A percentile compares a stretch with the other conserved stretches of the same genome.
These are phyloP conservation scores for Tephrocybe rancida DNA, from an alignment of 768 basidiomycete genomes.

Conservation along the genomic window DNA sequence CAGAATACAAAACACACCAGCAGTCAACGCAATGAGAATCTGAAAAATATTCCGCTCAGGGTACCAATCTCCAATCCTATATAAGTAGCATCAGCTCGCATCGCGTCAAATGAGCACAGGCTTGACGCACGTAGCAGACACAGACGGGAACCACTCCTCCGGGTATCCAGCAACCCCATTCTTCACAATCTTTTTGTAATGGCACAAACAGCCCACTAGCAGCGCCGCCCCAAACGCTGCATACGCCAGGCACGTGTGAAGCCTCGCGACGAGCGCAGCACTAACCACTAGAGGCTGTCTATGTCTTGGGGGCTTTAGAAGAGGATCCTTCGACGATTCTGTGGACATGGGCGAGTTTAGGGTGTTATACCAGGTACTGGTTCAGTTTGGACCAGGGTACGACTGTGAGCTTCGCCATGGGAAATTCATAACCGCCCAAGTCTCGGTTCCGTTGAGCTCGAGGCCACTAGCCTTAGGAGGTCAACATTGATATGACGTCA, in stretches of 20 bases:
- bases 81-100: neutral
- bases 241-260: conserved; percentile 68
- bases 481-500: conserved; percentile 6
- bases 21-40: conserved; percentile 83
- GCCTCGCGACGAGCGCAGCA: conserved; percentile 59
- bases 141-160: conserved; percentile 90
- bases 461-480: neutral
- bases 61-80: conserved; percentile 89
- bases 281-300: conserved; percentile 29
- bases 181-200: conserved; percentile 85
- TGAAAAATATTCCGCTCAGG: conserved; percentile 87
- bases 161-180: conserved; percentile 84
- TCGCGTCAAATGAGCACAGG: neutral
- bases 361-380: neutral
- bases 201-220: conserved; percentile 62
- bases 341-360: conserved; percentile 3
- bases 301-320: neutral
- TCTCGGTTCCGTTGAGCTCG: no score
- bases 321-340: conserved; percentile 1
- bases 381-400: neutral
- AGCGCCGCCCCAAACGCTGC: conserved; percentile 70
- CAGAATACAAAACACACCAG: conserved; percentile 55
- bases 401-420: no score
- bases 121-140: conserved; percentile 72
- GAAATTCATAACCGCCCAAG: no score